These are phyloP conservation scores for Dicorynia guianensis DNA, from an alignment of 306 rosid genomes.

Conservation along the genomic window DNA sequence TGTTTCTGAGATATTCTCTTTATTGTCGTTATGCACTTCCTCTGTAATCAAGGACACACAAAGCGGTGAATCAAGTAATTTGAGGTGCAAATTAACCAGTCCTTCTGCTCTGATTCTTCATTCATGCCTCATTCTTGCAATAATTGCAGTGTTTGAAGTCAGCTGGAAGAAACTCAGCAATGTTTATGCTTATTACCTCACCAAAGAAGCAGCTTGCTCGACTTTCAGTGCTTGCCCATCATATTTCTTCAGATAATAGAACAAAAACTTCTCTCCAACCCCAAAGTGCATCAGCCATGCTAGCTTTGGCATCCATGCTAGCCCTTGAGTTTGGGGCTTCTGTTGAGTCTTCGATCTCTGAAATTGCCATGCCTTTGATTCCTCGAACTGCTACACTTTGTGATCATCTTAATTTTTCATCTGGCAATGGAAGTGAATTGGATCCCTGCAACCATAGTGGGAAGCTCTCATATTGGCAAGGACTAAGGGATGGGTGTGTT, in stretches of 20 bases:
- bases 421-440: slow-evolving; percentile 55
- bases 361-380: slow-evolving; percentile 82
- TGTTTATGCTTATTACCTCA: slow-evolving; percentile 83
- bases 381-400: slow-evolving; percentile 72
- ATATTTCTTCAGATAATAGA: slow-evolving; percentile 70
- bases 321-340: slow-evolving; percentile 80
- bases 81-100: slow-evolving; percentile 66
- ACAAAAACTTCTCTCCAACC: slow-evolving; percentile 55
- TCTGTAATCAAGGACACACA: slow-evolving; percentile 68
- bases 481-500: slow-evolving; percentile 85
- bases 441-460: slow-evolving; percentile 50
- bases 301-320: slow-evolving; percentile 87
- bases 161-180: slow-evolving; percentile 81
- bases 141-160: slow-evolving; percentile 83
- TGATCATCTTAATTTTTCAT: slow-evolving; percentile 69
- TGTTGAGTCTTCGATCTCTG: slow-evolving; percentile 76
- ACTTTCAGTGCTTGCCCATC: slow-evolving; percentile 72
- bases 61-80: slow-evolving; percentile 57
- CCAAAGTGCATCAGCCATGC: slow-evolving; percentile 77
- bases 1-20: slow-evolving; percentile 77
- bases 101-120: slow-evolving; percentile 66
- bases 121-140: slow-evolving; percentile 82
- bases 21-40: slow-evolving; percentile 69
- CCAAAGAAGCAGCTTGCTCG: slow-evolving; percentile 87
- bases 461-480: slow-evolving; percentile 80